Percentiles rank a stretch among this genome's conserved stretches.
phyloP scores from a whole-genome alignment of 202 grass and related monocot species.

The Schoenoplectus tabernaemontani region DNA sequence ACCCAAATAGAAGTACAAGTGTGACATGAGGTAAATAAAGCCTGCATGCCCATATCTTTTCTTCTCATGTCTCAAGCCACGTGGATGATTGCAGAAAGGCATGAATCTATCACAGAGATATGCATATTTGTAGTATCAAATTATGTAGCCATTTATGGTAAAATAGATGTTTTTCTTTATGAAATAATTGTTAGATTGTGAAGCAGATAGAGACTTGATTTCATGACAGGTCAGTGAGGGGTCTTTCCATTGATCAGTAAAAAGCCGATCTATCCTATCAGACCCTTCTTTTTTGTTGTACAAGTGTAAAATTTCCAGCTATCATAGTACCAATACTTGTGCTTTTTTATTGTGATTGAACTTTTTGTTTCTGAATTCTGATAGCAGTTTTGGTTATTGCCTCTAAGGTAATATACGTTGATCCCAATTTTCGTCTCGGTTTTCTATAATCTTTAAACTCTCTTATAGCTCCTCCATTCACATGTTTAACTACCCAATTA shows the following conservation, averaged over 20 bases:
- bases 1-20: constrained; percentile 8
- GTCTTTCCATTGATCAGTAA: constrained; percentile 57
- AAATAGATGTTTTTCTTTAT: constrained; percentile 24
- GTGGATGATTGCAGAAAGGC: neutral
- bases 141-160: constrained; percentile 15
- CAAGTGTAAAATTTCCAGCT: constrained; percentile 1
- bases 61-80: neutral
- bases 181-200: neutral
- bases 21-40: constrained; percentile 16
- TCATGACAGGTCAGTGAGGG: constrained; percentile 48
- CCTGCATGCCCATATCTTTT: neutral
- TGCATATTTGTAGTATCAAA: constrained; percentile 7
- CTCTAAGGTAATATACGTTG: neutral
- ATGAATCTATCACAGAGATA: neutral
- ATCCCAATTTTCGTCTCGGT: neutral
- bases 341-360: constrained; percentile 15
- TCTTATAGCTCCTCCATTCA: neutral
- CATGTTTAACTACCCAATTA: neutral
- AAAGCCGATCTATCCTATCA: constrained; percentile 32
- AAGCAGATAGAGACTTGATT: constrained; percentile 24
- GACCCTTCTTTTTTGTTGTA: neutral
- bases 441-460: no score
- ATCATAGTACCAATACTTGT: neutral
- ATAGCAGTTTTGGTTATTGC: neutral
- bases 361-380: neutral